A percentile compares a stretch with the other conserved stretches of the same genome.
Conservation (phyloP, 1,139 yeast species). For the Debaryomyces fabryi region DNA sequence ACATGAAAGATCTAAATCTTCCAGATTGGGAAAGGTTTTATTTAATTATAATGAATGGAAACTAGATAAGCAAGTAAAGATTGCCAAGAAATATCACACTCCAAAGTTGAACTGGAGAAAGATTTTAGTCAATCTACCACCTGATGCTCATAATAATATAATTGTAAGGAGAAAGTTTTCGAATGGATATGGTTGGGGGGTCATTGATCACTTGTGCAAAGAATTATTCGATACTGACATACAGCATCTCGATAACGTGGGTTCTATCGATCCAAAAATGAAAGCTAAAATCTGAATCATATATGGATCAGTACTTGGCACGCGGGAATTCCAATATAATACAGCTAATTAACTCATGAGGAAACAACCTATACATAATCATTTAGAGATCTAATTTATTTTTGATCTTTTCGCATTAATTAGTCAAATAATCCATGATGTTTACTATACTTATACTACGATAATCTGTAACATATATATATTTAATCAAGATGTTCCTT, state of each 20-base stretch:
- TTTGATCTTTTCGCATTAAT: not conserved
- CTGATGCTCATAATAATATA: conserved; percentile 96
- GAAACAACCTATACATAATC: not conserved
- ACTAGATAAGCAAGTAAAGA: conserved; percentile 65
- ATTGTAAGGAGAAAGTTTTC: conserved; percentile 85
- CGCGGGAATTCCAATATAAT: conserved; percentile 20
- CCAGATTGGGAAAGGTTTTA: conserved; percentile 8
- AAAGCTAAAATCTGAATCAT: conserved; percentile 4
- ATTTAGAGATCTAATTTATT: not conserved
- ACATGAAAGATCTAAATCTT: conserved; percentile 1
- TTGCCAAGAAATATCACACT: conserved; percentile 86
- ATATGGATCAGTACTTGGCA: not conserved
- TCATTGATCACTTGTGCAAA: conserved; percentile 53
- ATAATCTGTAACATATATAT: not conserved
- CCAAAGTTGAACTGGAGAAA: conserved; percentile 82
- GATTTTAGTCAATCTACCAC: conserved; percentile 80
- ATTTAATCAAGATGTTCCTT: conserved; percentile 19
- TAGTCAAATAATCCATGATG: not conserved
- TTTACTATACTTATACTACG: not conserved
- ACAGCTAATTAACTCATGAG: conserved; percentile 26
- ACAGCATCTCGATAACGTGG: conserved; percentile 5
- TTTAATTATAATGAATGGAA: conserved; percentile 28
- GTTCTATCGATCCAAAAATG: conserved; percentile 2
- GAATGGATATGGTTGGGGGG: conserved; percentile 97
- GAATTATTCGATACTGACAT: conserved; percentile 13